These are phyloP conservation scores for Cladophialophora yegresii DNA, from an alignment of 2,329 filamentous ascomycete species.

Conservation along the genomic window DNA sequence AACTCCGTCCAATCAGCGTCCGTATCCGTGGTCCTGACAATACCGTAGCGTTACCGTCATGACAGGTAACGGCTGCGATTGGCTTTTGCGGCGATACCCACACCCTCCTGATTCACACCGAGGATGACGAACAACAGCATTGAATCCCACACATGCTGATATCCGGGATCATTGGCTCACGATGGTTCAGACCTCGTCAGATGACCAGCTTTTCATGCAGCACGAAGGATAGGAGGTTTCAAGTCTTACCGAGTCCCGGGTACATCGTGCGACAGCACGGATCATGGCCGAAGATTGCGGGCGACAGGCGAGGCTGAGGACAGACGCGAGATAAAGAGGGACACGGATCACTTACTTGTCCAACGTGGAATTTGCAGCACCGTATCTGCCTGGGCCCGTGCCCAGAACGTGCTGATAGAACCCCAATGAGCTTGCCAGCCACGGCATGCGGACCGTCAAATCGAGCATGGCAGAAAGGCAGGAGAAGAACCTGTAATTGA, in stretches of 20 bases:
- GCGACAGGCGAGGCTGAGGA: slow-evolving; percentile 17
- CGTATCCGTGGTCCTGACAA: slow-evolving; percentile 20
- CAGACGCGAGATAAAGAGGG: slow-evolving; percentile 30
- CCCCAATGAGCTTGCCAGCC: slow-evolving; percentile 74
- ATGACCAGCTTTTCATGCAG: slow-evolving; percentile 35
- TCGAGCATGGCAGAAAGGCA: slow-evolving; percentile 72
- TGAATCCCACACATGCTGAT: slow-evolving; percentile 25
- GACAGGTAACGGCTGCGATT: slow-evolving; percentile 29
- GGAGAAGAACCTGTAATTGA: slow-evolving; percentile 75
- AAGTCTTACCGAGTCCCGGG: slow-evolving; percentile 12
- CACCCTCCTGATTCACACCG: slow-evolving; percentile 29
- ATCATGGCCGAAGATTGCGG: not conserved
- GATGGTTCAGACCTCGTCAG: slow-evolving; percentile 29
- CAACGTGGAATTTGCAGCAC: slow-evolving; percentile 72
- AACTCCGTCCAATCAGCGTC: slow-evolving; percentile 24
- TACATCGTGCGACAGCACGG: slow-evolving; percentile 16
- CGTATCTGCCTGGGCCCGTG: slow-evolving; percentile 72
- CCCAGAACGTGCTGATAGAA: slow-evolving; percentile 74
- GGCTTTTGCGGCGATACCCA: slow-evolving; percentile 19
- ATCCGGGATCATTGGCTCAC: slow-evolving; percentile 25
- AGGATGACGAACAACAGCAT: slow-evolving; percentile 16
- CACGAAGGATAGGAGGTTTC: slow-evolving; percentile 17
- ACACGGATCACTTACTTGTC: slow-evolving; percentile 75
- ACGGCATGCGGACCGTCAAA: slow-evolving; percentile 81
- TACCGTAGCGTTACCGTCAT: slow-evolving; percentile 31